A percentile compares a stretch with the other conserved stretches of the same genome.
These are phyloP conservation scores for Leishmania turanica DNA, from an alignment of 208 protist species.

Conservation along the genomic window DNA sequence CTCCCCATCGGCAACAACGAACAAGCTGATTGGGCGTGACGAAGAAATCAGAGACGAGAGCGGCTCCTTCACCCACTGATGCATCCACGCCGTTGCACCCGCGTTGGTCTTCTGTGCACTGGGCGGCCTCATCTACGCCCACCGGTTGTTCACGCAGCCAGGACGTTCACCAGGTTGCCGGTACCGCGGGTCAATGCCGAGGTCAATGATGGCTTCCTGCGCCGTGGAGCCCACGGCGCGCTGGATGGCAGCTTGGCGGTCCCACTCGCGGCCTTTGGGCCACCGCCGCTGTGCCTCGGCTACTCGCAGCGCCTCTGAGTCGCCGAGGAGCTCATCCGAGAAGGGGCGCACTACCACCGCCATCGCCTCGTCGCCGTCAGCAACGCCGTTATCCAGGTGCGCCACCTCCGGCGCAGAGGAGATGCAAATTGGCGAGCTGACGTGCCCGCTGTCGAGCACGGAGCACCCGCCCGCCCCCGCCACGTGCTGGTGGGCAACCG, in stretches of 20 bases:
- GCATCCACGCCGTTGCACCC: background rate
- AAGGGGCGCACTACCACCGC: conserved; percentile 65
- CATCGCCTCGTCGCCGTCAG: conserved; percentile 1
- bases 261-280: conserved; percentile 74
- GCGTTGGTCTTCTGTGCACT: background rate
- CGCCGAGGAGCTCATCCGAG: conserved; percentile 28
- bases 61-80: background rate
- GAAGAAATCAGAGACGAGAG: background rate
- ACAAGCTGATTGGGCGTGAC: background rate
- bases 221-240: conserved; percentile 49
- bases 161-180: conserved; percentile 65
- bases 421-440: conserved; percentile 29
- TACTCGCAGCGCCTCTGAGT: conserved; percentile 10
- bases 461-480: conserved; percentile 2
- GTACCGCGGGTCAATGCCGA: conserved; percentile 68
- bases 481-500: conserved; percentile 3
- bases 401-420: background rate
- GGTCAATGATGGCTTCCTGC: conserved; percentile 78
- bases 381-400: background rate
- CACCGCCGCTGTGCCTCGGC: conserved; percentile 29
- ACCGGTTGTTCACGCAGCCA: background rate
- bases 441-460: conserved; percentile 49
- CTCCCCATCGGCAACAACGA: background rate
- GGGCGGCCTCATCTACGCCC: background rate
- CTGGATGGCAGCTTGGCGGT: conserved; percentile 76